Base-by-base conservation (phyloP, 495 filamentous ascomycete species). In the Penicillium simplicissimum region DNA sequence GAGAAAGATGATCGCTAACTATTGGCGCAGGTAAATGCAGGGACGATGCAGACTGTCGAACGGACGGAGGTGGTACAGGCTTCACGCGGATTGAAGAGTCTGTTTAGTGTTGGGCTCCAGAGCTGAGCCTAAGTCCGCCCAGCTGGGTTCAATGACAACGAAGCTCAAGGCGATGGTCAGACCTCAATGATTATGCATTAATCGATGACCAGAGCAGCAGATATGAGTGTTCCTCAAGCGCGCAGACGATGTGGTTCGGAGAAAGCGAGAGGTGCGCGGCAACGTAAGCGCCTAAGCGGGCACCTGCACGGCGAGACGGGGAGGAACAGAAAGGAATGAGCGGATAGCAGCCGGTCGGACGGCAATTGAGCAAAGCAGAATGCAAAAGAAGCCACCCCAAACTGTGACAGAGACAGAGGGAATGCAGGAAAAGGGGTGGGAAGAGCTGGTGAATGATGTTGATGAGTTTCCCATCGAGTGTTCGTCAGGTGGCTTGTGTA, bases 401-500 rank as follows among this genome's bases (percentile, higher is more conserved):
- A 34, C 31, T 25, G 47, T 10, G 57, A 42, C 35, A 47, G 58
- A 51, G 35, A 64, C 47, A 60, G 40, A 64, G 52, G 31, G 58
- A 65, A 48, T 37, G 25, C 49, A 61, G 52, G 55, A 59, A 60
- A 56, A 57, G 61, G 52, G 54, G 57, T 54, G 52, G 52, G 23
- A 33, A 59, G 25, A 52, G 61, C 59, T 56, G 55, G 38, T 45
- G 54, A 36, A 60, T 67, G 64, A 54, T 61, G 68, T 61, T 62
- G 62, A 59, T 63, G 65, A 52, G 61, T 66, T 61, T 68, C 60
- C 61, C 53, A 65, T 63, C 53, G 37, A 52, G 45, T 34, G 25
- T 61, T 63, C 66, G 66, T 69, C 58, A 68, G 62, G 68, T 69
- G 69, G 69, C 67, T 66, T 60, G 69, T 59, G 69, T 72, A 68